phyloP scores from a whole-genome alignment of 257 asterid genomes.

The Solanum ossicruentum region DNA sequence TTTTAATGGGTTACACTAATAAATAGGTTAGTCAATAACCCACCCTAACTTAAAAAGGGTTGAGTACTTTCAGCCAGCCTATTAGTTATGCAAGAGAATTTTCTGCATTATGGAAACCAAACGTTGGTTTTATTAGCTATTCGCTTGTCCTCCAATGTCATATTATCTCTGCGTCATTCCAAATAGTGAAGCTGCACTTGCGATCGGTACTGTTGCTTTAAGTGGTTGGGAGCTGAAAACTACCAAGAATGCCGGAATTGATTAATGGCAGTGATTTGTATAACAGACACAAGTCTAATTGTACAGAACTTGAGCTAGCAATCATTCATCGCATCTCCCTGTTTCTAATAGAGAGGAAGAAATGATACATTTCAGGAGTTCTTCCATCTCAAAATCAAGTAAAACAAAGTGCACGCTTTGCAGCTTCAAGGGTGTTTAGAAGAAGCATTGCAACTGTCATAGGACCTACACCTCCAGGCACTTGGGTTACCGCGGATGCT shows the following conservation, averaged over 20 bases:
- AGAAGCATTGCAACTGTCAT: slow-evolving; percentile 94
- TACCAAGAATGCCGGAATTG: neutral
- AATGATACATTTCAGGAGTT: neutral
- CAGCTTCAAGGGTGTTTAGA: slow-evolving; percentile 62
- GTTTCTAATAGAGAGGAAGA: neutral
- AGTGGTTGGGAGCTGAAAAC: neutral
- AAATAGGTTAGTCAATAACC: too few species aligned
- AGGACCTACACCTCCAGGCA: slow-evolving; percentile 96
- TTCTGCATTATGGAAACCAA: neutral
- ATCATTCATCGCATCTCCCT: neutral
- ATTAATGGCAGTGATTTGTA: neutral
- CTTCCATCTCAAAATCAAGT: neutral
- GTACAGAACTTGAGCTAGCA: neutral
- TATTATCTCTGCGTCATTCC: neutral
- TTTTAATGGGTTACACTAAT: too few species aligned
- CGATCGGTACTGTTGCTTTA: neutral
- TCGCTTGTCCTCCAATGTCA: neutral
- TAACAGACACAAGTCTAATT: neutral
- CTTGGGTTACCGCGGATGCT: slow-evolving; percentile 82
- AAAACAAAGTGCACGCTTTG: slow-evolving; percentile 36
- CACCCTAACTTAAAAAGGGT: too few species aligned
- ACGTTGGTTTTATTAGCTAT: neutral
- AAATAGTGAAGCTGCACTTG: neutral
- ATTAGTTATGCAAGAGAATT: neutral
- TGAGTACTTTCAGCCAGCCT: too few species aligned